phyloP scores from a whole-genome alignment of 345 rosid genomes.

The Barbarea vulgaris region DNA sequence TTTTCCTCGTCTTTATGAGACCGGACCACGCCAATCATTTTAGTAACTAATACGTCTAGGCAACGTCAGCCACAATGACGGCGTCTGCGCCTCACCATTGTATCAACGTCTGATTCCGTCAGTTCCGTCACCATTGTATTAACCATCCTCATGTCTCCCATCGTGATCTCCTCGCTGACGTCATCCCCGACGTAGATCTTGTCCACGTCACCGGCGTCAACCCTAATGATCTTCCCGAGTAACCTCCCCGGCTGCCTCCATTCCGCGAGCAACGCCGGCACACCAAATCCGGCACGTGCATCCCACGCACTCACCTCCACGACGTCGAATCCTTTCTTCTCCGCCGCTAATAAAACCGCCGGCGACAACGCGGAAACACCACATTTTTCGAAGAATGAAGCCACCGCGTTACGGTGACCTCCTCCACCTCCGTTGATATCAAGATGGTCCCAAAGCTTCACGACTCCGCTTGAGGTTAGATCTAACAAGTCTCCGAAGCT shows the following conservation, averaged over 20 bases:
- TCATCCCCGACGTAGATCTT: constrained; percentile 56
- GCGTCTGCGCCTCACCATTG: constrained; percentile 61
- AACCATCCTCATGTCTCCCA: constrained; percentile 65
- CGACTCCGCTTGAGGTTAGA: constrained; percentile 34
- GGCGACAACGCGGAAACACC: constrained; percentile 44
- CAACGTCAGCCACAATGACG: constrained; percentile 29
- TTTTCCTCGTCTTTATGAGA: neutral
- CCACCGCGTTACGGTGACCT: constrained; percentile 47
- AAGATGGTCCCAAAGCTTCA: constrained; percentile 40
- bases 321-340: constrained; percentile 29
- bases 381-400: constrained; percentile 38
- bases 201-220: constrained; percentile 41
- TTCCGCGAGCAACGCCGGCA: constrained; percentile 63
- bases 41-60: neutral
- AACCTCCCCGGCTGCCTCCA: constrained; percentile 49
- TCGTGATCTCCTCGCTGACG: constrained; percentile 45
- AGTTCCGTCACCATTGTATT: constrained; percentile 33
- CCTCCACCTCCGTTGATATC: constrained; percentile 44
- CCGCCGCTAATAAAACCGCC: constrained; percentile 48
- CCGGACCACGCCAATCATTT: neutral
- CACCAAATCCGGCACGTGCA: constrained; percentile 45
- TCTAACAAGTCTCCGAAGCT: constrained; percentile 50
- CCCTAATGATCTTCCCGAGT: constrained; percentile 41
- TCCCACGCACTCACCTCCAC: constrained; percentile 63
- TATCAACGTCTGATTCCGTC: constrained; percentile 48